A percentile compares a stretch with the other conserved stretches of the same genome.
Evolutionary conservation across 345 rosid genomes (phyloP).

Genomic region (Eucalyptus coolabah): DNA sequence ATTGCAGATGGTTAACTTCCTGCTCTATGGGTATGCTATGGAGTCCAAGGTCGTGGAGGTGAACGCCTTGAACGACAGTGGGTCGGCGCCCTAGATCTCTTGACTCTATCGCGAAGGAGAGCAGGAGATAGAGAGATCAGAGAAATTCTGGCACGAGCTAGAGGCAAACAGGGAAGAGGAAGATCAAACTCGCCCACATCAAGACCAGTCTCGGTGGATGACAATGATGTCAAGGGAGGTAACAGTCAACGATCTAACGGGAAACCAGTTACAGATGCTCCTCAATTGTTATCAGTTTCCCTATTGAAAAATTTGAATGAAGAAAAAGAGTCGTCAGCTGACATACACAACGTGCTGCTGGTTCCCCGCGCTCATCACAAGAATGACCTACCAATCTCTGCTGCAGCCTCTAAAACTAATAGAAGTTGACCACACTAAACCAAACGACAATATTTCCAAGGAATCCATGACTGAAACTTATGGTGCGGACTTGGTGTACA

Average conservation of each 20-base stretch:
- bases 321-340: too few relatives aligned
- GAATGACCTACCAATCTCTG: background rate
- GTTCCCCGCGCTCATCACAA: too few relatives aligned
- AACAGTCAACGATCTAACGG: accelerated
- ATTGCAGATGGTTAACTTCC: background rate
- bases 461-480: too few relatives aligned
- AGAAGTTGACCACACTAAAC: too few relatives aligned
- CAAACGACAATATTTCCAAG: too few relatives aligned
- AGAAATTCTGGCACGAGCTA: background rate
- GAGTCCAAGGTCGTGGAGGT: background rate
- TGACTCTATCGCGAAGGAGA: background rate
- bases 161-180: background rate
- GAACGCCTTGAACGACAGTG: background rate
- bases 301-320: too few relatives aligned
- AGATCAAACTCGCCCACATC: background rate
- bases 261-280: background rate
- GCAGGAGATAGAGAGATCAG: too few relatives aligned
- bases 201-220: background rate
- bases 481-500: too few relatives aligned
- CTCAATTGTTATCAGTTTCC: background rate
- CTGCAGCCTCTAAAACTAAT: background rate
- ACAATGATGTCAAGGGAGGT: background rate
- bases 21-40: background rate
- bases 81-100: background rate
- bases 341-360: too few relatives aligned